Conservation (phyloP, 1,139 yeast genomes). For the Meyerozyma carpophila region DNA sequence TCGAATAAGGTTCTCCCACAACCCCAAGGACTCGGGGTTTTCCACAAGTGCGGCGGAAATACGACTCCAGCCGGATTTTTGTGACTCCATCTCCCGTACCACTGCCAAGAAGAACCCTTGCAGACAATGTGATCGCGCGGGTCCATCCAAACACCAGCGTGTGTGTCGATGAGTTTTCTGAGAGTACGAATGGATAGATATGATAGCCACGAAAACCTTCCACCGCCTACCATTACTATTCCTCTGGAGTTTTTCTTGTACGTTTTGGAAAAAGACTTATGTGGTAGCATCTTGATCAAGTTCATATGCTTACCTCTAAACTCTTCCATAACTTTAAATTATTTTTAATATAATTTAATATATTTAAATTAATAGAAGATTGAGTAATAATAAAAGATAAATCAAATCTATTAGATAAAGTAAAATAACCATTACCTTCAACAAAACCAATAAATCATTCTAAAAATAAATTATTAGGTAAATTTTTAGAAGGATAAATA, state of each 20-base stretch:
- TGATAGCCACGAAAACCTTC: constrained; percentile 7
- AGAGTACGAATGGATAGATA: constrained; percentile 5
- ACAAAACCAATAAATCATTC: too few species aligned
- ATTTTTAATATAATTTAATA: too few species aligned
- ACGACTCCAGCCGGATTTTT: constrained; percentile 11
- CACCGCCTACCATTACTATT: constrained; percentile 7
- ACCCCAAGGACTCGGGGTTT: constrained; percentile 39
- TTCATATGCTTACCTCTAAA: constrained; percentile 1
- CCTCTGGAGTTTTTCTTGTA: constrained; percentile 5
- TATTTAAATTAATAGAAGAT: too few species aligned
- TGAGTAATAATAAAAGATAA: too few species aligned
- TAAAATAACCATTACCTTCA: too few species aligned
- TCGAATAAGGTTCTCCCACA: constrained; percentile 47
- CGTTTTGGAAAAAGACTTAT: neutral
- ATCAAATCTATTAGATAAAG: too few species aligned
- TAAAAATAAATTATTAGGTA: too few species aligned
- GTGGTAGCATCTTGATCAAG: neutral
- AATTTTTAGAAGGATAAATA: too few species aligned
- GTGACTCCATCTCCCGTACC: neutral
- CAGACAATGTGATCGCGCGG: too few species aligned
- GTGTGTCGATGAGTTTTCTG: constrained; percentile 1
- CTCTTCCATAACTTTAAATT: neutral
- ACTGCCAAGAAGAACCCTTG: too few species aligned
- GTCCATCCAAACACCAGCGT: too few species aligned
- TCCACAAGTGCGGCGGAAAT: constrained; percentile 26